Conservation (phyloP, 768 basidiomycete species). For the Lactifluus pinguis region DNA sequence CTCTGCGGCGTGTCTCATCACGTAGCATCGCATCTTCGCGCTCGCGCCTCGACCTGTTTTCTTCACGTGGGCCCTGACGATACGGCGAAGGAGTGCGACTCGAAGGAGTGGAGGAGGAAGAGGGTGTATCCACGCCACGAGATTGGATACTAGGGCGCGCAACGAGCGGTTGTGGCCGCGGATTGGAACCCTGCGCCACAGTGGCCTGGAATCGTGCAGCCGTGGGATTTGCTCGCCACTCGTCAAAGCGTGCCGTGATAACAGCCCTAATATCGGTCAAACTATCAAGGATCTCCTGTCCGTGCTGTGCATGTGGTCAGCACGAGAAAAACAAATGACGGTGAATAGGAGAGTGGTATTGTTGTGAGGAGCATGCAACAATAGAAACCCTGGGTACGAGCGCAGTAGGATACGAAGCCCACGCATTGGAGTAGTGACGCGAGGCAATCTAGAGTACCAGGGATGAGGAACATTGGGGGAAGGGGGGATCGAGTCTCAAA, state of each 20-base stretch:
- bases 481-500: neutral
- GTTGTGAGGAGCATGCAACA: neutral
- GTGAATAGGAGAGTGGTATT: neutral
- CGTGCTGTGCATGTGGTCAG: conserved; percentile 42
- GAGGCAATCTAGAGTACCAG: neutral
- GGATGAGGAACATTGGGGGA: neutral
- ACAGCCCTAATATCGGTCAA: conserved; percentile 56
- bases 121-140: conserved; percentile 2
- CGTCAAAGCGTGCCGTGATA: conserved; percentile 55
- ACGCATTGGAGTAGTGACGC: neutral
- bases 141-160: neutral
- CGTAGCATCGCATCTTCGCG: conserved; percentile 26
- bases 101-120: conserved; percentile 16
- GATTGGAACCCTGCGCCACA: neutral
- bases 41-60: conserved; percentile 32
- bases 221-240: conserved; percentile 35
- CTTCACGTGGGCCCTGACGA: conserved; percentile 25
- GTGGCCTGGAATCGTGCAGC: conserved; percentile 11
- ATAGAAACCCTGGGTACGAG: neutral
- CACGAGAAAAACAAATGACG: conserved; percentile 1
- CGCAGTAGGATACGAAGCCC: neutral
- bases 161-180: neutral
- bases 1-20: conserved; percentile 13
- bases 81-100: conserved; percentile 18
- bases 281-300: conserved; percentile 61